Base-by-base conservation (phyloP, 2,329 filamentous ascomycete genomes). In the Huntiella abstrusa region DNA sequence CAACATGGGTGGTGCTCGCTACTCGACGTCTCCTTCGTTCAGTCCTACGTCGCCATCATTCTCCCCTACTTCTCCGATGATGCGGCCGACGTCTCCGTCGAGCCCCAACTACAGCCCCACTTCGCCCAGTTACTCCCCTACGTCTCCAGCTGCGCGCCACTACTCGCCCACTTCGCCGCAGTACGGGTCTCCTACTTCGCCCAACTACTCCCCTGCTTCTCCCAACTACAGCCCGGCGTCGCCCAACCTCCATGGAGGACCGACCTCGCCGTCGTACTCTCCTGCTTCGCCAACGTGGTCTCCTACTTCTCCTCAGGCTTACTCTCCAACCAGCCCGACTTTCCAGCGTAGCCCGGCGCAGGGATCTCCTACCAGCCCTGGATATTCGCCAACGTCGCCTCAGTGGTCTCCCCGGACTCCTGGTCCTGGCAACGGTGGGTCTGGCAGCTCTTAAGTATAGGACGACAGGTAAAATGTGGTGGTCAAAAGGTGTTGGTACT, bases 261-360 rank as follows among this genome's bases (percentile, higher is more conserved):
- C 68, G 8, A 67, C 72, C 32, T 71, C 75, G 51, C 74, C 69
- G n/a, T 69, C 68, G 3, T 81, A 80, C 61, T 75, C 70, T 32
- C 80, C 80, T 41, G 77, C 77, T 3, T 84, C 80, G 43, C 81
- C 80, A n/a, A 74, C 70, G 17, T 87, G 83, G 66, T 86, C 82
- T 48, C 82, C 83, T 2, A 83, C 80, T 5, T 86, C 81, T 36
- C 73, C 73, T 10, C 67, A 69, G 51, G 66, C 68, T 2, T 78
- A 78, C 62, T 77, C 73, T 42, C 74, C 75, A 4, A 77, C 74
- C 38, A 77, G 73, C 54, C 75, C 75, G 28, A 66, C 65, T 50
- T 77, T 73, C 69, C 65, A 69, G 54, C 66, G 66, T 51, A 68
- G 67, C 52, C 66, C 67, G 54, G 62, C 69, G 48, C 66, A 70